Evolutionary conservation across 1,139 yeast genomes (phyloP).

Genomic region (Geotrichum aggregatum): DNA sequence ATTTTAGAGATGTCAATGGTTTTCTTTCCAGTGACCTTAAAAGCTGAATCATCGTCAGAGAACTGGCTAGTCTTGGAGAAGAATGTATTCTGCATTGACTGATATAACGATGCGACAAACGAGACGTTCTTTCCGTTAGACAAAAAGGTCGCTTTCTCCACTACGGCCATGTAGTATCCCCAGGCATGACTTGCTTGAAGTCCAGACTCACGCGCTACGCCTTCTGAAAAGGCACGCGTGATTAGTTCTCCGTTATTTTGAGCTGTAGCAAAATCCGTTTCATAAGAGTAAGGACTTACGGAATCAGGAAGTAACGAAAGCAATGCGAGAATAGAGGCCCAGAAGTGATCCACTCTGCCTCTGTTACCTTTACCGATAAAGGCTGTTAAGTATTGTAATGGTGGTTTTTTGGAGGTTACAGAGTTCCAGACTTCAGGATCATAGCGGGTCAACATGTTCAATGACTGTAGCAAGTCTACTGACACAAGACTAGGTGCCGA

Average conservation of each 20-base stretch:
- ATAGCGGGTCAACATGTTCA: slow-evolving; percentile 30
- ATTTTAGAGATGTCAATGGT: slow-evolving; percentile 21
- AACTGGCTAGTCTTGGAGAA: slow-evolving; percentile 22
- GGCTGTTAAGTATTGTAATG: slow-evolving; percentile 20
- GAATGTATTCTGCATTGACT: slow-evolving; percentile 18
- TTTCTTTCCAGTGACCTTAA: slow-evolving; percentile 27
- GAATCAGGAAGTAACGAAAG: slow-evolving; percentile 27
- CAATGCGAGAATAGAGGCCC: slow-evolving; percentile 32
- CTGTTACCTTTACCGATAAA: slow-evolving; percentile 26
- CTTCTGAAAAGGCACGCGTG: slow-evolving; percentile 29
- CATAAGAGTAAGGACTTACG: slow-evolving; percentile 25
- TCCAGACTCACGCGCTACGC: slow-evolving; percentile 31
- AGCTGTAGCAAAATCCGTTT: slow-evolving; percentile 22
- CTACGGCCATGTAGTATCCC: slow-evolving; percentile 29
- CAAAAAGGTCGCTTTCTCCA: slow-evolving; percentile 24
- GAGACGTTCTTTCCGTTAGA: slow-evolving; percentile 11
- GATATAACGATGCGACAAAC: slow-evolving; percentile 11
- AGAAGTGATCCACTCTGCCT: slow-evolving; percentile 31
- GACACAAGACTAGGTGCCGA: slow-evolving; percentile 30
- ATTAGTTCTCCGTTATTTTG: slow-evolving; percentile 18
- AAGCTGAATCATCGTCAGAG: slow-evolving; percentile 17
- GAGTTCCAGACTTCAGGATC: slow-evolving; percentile 33
- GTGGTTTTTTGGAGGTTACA: slow-evolving; percentile 24
- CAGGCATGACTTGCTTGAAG: slow-evolving; percentile 23
- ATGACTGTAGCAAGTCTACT: slow-evolving; percentile 32